These are phyloP conservation scores for Cutaneotrichosporon sp. DNA, from an alignment of 1,284 basidiomycete genomes.

Conservation along the genomic window DNA sequence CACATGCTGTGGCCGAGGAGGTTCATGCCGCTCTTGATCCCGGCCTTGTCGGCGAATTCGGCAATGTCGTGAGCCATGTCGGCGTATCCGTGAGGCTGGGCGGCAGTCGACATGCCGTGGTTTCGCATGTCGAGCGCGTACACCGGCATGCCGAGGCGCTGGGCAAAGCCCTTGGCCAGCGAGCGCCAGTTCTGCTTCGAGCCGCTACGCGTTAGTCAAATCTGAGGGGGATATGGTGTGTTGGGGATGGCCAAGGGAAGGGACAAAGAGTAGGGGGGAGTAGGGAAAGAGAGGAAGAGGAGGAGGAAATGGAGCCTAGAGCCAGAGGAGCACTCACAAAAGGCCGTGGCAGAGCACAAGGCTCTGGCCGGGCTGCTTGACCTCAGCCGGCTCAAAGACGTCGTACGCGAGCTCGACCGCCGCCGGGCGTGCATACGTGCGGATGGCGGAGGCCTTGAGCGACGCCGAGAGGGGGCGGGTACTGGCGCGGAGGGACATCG, in stretches of 20 bases:
- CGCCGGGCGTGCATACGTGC: conserved; percentile 4
- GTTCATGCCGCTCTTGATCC: conserved; percentile 50
- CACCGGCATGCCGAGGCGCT: conserved; percentile 55
- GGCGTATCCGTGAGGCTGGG: conserved; percentile 55
- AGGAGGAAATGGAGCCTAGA: too few species aligned
- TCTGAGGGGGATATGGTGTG: too few species aligned
- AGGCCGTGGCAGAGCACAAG: conserved; percentile 57
- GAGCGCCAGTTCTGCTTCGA: conserved; percentile 62
- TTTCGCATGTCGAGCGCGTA: conserved; percentile 60
- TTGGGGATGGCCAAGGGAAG: too few species aligned
- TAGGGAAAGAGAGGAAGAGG: not conserved
- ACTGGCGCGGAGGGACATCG: conserved; percentile 8
- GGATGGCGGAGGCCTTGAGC: not conserved
- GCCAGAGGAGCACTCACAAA: conserved; percentile 40
- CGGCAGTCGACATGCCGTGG: conserved; percentile 59
- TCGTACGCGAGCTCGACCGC: conserved; percentile 49
- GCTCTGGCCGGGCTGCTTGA: conserved; percentile 37
- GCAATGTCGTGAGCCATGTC: conserved; percentile 55
- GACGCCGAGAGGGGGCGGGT: conserved; percentile 3
- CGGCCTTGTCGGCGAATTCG: conserved; percentile 52
- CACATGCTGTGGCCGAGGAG: conserved; percentile 60
- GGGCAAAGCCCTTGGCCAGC: conserved; percentile 56
- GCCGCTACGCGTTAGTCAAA: conserved; percentile 43
- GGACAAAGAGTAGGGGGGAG: not conserved
- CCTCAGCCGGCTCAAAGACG: conserved; percentile 30